Conservation (phyloP, 2,329 filamentous ascomycete species). For the Curvularia lunata region DNA sequence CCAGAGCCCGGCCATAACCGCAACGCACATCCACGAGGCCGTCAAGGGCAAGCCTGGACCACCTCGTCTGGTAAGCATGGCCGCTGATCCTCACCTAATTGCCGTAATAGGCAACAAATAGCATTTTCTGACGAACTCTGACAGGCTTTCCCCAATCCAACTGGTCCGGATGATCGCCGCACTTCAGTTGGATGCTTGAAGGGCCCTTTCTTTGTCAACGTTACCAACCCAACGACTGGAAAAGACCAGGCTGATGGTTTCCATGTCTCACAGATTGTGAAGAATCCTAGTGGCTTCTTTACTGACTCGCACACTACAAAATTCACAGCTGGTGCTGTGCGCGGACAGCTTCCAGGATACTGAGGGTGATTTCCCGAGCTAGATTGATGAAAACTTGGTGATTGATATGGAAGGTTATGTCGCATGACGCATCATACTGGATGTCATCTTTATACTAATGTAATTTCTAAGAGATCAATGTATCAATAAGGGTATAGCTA, state of each 20-base stretch:
- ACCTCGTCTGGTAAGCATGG: conserved; percentile 52
- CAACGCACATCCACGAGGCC: conserved; percentile 64
- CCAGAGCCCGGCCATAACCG: conserved; percentile 58
- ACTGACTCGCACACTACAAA: conserved; percentile 60
- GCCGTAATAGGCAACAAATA: not conserved
- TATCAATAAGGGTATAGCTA: too few relatives aligned
- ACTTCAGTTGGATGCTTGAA: conserved; percentile 37
- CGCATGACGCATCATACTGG: not conserved
- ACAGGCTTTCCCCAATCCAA: conserved; percentile 33
- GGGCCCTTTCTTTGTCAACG: conserved; percentile 36
- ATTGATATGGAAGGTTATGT: not conserved
- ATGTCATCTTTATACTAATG: not conserved
- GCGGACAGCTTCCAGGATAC: conserved; percentile 52
- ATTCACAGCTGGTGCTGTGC: conserved; percentile 59
- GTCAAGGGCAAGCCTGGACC: conserved; percentile 56
- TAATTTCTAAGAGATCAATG: not conserved
- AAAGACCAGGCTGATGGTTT: conserved; percentile 57
- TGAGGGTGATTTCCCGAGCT: not conserved
- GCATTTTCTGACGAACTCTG: not conserved
- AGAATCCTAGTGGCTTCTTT: conserved; percentile 59
- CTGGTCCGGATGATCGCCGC: conserved; percentile 47
- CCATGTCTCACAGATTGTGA: conserved; percentile 59
- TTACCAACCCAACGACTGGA: conserved; percentile 44
- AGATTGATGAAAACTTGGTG: not conserved
- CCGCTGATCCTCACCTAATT: conserved; percentile 18